Conservation (phyloP, 495 filamentous ascomycete species). For the Talaromyces ruber region DNA sequence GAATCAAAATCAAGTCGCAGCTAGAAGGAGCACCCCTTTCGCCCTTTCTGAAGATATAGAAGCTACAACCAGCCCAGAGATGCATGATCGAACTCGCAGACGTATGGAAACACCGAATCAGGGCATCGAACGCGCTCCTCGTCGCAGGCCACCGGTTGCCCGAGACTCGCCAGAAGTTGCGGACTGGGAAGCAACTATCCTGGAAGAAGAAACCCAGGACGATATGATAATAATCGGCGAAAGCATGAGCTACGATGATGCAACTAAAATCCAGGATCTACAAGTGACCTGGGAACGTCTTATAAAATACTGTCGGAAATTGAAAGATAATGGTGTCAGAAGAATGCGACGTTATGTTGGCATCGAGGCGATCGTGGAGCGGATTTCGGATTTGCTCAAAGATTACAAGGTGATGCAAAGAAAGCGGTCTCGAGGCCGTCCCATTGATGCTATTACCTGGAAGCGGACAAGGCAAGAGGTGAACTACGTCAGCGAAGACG, state of each 20-base stretch:
- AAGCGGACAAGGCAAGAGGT: background rate
- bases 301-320: background rate
- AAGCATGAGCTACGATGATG: background rate
- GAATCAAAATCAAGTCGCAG: background rate
- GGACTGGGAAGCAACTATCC: background rate
- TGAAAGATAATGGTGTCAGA: background rate
- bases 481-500: background rate
- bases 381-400: background rate
- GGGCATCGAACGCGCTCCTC: background rate
- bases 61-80: background rate
- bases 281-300: background rate
- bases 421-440: background rate
- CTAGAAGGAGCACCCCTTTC: background rate
- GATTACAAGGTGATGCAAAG: constrained; percentile 1
- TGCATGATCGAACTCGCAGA: background rate
- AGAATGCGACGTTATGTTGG: background rate
- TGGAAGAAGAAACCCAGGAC: background rate
- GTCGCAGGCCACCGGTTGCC: background rate
- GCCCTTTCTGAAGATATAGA: background rate
- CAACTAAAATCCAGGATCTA: background rate
- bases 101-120: background rate
- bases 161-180: background rate
- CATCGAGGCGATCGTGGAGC: background rate
- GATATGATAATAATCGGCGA: background rate
- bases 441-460: background rate